phyloP scores from a whole-genome alignment of 1,284 basidiomycete species.

The Trametes sp. region DNA sequence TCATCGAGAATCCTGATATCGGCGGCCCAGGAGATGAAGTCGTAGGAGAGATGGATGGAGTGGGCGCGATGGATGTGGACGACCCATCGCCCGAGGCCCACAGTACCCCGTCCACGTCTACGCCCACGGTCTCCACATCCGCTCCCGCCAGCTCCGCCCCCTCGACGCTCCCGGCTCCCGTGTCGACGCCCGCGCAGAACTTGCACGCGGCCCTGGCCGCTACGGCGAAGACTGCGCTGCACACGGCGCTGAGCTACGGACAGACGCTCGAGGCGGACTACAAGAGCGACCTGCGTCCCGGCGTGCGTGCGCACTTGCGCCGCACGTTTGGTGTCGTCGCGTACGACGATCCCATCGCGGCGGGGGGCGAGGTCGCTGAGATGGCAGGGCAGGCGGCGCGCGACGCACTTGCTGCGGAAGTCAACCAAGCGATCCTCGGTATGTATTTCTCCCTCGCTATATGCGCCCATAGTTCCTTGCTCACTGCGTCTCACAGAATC shows the following conservation, averaged over 20 bases:
- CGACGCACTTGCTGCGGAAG: constrained; percentile 71
- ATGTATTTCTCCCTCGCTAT: constrained; percentile 42
- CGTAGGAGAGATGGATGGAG: constrained; percentile 40
- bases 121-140: constrained; percentile 13
- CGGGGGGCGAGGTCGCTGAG: constrained; percentile 66
- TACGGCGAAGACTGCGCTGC: constrained; percentile 58
- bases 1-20: background rate
- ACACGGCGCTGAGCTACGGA: constrained; percentile 73
- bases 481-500: constrained; percentile 61
- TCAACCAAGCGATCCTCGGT: constrained; percentile 86
- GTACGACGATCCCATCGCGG: constrained; percentile 74
- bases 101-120: constrained; percentile 25
- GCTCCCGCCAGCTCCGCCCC: constrained; percentile 4
- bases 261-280: constrained; percentile 73
- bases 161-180: constrained; percentile 15
- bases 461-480: constrained; percentile 36
- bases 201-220: constrained; percentile 27
- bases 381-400: constrained; percentile 73
- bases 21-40: constrained; percentile 32
- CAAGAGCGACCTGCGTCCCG: constrained; percentile 62
- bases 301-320: constrained; percentile 70
- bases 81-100: constrained; percentile 45
- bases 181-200: constrained; percentile 18
- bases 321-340: constrained; percentile 81
- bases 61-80: constrained; percentile 55